These are phyloP conservation scores for Kurtzmaniella fragi DNA, from an alignment of 805 yeast species.

Conservation along the genomic window DNA sequence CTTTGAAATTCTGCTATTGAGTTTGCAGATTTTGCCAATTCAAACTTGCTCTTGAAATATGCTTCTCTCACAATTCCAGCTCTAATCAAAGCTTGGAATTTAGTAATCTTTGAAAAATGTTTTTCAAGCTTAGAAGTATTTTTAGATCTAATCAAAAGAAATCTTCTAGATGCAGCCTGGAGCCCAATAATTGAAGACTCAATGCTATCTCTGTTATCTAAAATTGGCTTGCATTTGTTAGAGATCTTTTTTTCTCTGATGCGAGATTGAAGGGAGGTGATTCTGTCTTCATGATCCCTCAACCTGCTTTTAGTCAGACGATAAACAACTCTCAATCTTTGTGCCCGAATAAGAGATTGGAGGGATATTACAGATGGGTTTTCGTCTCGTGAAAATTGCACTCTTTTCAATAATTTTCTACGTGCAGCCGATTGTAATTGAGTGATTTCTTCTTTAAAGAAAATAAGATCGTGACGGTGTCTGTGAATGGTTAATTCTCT, in stretches of 20 bases:
- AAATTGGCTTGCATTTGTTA: conserved; percentile 14
- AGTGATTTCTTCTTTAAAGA: conserved; percentile 26
- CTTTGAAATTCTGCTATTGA: conserved; percentile 32
- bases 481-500: conserved; percentile 27
- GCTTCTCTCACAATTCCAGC: conserved; percentile 29
- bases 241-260: conserved; percentile 17
- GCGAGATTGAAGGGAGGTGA: conserved; percentile 37
- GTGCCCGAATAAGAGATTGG: conserved; percentile 41
- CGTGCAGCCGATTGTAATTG: conserved; percentile 37
- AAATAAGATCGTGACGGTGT: conserved; percentile 28
- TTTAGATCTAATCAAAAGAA: conserved; percentile 14
- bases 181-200: conserved; percentile 18
- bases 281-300: conserved; percentile 7
- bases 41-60: conserved; percentile 9
- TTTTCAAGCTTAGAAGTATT: conserved; percentile 13
- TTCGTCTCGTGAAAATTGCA: neutral
- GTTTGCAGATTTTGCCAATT: conserved; percentile 5
- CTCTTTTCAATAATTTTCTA: conserved; percentile 13
- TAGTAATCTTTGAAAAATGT: conserved; percentile 14
- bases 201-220: conserved; percentile 16
- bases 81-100: conserved; percentile 36
- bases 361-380: conserved; percentile 17
- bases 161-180: conserved; percentile 27
- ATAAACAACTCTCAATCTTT: neutral
- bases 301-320: conserved; percentile 7